These are phyloP conservation scores for Sphagnum tenellum DNA, from an alignment of 225 moss, liverwort and hornwort species.

Conservation along the genomic window DNA sequence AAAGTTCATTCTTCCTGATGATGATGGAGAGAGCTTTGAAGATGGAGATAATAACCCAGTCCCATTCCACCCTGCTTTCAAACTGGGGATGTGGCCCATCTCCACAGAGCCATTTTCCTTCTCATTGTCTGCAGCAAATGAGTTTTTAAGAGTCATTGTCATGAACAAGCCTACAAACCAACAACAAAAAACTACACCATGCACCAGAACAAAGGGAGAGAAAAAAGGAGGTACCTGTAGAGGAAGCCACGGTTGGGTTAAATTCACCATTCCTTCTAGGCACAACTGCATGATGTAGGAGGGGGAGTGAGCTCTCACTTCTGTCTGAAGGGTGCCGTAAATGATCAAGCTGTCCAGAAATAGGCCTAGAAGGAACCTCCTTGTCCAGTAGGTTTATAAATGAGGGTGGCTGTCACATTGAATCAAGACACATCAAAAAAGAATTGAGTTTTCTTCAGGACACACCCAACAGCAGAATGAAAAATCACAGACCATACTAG, in stretches of 20 bases:
- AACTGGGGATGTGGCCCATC: conserved; percentile 19
- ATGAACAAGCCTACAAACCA: too few relatives aligned
- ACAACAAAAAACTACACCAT: too few relatives aligned
- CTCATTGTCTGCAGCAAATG: conserved; percentile 35
- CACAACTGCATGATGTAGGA: conserved; percentile 27
- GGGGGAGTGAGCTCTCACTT: conserved; percentile 23
- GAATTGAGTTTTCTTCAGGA: too few relatives aligned
- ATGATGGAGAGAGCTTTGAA: conserved; percentile 46
- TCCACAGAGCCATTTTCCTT: conserved; percentile 43
- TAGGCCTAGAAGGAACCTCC: conserved; percentile 25
- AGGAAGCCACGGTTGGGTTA: conserved; percentile 19
- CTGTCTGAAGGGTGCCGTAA: conserved; percentile 16
- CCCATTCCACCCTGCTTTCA: conserved; percentile 32
- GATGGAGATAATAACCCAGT: conserved; percentile 36
- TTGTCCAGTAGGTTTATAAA: conserved; percentile 40
- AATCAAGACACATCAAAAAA: not conserved
- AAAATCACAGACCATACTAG: too few relatives aligned
- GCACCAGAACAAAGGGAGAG: not conserved
- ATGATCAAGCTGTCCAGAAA: conserved; percentile 19
- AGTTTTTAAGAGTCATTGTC: conserved; percentile 1
- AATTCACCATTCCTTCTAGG: conserved; percentile 27
- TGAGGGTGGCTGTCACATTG: conserved; percentile 6
- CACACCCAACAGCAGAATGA: too few relatives aligned
- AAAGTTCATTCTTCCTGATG: conserved; percentile 51
- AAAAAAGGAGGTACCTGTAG: conserved; percentile 18